phyloP scores from a whole-genome alignment of 78 protist genomes.

The Creolimax fragrantissima region DNA sequence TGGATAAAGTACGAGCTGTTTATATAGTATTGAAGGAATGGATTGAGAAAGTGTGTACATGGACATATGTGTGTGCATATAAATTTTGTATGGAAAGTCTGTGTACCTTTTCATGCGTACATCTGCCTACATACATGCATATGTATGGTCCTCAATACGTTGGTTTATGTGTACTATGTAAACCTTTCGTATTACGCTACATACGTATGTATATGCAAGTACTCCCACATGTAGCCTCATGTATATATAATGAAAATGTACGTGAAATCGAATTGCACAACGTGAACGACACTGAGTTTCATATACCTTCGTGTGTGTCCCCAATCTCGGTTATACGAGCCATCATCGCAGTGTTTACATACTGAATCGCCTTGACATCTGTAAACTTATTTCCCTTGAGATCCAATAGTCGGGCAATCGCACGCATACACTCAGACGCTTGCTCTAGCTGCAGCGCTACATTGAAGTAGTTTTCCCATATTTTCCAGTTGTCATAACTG shows the following conservation, averaged over 20 bases:
- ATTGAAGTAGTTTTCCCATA: constrained; percentile 64
- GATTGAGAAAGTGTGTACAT: neutral
- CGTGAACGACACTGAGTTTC: too few relatives aligned
- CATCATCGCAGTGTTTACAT: neutral
- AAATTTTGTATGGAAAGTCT: neutral
- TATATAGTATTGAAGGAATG: neutral
- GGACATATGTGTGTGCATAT: neutral
- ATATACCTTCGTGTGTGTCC: neutral
- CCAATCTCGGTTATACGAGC: neutral
- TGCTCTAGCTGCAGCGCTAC: neutral
- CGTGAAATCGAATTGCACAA: too few relatives aligned
- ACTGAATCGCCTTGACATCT: neutral
- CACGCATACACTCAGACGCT: neutral
- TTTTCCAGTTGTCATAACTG: constrained; percentile 54
- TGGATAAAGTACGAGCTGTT: neutral
- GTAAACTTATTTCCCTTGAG: neutral
- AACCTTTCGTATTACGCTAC: too few relatives aligned
- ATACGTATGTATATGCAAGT: too few relatives aligned
- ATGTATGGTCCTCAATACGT: too few relatives aligned
- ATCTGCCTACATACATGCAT: too few relatives aligned
- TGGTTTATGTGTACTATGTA: too few relatives aligned
- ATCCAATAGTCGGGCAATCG: neutral
- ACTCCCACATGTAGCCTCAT: too few relatives aligned
- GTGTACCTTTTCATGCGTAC: too few relatives aligned
- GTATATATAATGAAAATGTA: too few relatives aligned